phyloP scores from a whole-genome alignment of 2,329 filamentous ascomycete genomes.

The Samsoniella hepiali region DNA sequence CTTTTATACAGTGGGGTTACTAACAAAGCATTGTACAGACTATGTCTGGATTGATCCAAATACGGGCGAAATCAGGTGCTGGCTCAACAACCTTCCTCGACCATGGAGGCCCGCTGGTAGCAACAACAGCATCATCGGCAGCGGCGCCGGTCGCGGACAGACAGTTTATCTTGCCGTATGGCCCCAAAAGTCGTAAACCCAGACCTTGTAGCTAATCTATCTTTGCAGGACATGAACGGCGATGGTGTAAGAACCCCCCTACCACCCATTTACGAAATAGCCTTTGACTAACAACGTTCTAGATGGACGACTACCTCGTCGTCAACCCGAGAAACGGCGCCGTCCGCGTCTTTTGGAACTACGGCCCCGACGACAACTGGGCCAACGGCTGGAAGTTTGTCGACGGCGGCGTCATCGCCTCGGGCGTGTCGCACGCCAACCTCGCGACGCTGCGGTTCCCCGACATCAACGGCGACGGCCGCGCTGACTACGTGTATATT shows the following conservation, averaged over 20 bases:
- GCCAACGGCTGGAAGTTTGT: conserved; percentile 25
- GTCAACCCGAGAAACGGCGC: conserved; percentile 20
- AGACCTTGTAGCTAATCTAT: background rate
- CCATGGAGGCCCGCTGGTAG: conserved; percentile 21
- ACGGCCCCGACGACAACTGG: conserved; percentile 21
- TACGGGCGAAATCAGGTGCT: conserved; percentile 21
- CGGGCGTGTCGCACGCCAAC: conserved; percentile 26
- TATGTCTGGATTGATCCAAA: conserved; percentile 22
- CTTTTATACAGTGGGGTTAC: background rate
- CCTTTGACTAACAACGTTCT: background rate
- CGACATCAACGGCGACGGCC: conserved; percentile 28
- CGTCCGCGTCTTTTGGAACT: conserved; percentile 24
- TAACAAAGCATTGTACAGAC: conserved; percentile 15
- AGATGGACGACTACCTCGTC: conserved; percentile 24
- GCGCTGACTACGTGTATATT: conserved; percentile 27
- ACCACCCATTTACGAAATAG: too few species aligned
- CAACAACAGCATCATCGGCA: conserved; percentile 21
- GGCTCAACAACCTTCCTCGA: conserved; percentile 24
- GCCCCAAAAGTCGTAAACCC: background rate
- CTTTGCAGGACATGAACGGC: conserved; percentile 22
- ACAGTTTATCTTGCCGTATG: conserved; percentile 18
- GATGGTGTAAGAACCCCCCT: conserved; percentile 19
- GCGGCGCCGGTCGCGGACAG: conserved; percentile 16
- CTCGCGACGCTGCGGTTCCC: conserved; percentile 25
- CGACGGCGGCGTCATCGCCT: conserved; percentile 25